A percentile compares a stretch with the other conserved stretches of the same genome.
phyloP scores from a whole-genome alignment of 2,329 filamentous ascomycete species.

The Colletotrichum sp. region DNA sequence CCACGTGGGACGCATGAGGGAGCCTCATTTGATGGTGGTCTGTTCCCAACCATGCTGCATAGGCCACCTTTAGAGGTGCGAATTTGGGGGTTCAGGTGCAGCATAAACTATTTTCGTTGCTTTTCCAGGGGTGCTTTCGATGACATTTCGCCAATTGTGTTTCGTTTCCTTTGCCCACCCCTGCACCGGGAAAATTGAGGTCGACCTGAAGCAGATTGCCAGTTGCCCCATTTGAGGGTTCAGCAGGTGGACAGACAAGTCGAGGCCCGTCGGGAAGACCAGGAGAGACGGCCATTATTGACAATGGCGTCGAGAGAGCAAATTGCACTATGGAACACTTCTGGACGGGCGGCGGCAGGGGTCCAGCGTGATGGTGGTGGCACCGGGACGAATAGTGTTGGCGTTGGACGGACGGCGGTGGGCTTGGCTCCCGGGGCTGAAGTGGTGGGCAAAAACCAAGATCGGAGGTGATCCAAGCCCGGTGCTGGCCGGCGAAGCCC shows the following conservation, averaged over 20 bases:
- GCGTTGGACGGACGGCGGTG: not conserved
- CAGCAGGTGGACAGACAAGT: not conserved
- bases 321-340: not conserved
- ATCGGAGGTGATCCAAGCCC: not conserved
- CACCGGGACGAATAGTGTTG: not conserved
- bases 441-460: not conserved
- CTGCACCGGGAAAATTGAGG: not conserved
- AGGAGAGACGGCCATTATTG: not conserved
- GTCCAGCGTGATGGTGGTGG: not conserved
- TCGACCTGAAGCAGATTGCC: not conserved
- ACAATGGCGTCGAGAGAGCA: slow-evolving; percentile 2
- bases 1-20: slow-evolving; percentile 16
- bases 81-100: not conserved
- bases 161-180: slow-evolving; percentile 1
- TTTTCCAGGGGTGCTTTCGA: not conserved
- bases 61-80: not conserved
- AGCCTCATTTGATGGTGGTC: slow-evolving; percentile 20
- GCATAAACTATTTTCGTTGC: not conserved
- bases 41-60: not conserved
- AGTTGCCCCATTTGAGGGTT: not conserved
- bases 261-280: not conserved
- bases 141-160: slow-evolving; percentile 4
- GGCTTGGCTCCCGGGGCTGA: not conserved
- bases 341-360: not conserved
- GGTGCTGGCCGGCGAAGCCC: not conserved